Evolutionary conservation across 257 asterid genomes (phyloP).

Genomic region (Nicotiana attenuata): DNA sequence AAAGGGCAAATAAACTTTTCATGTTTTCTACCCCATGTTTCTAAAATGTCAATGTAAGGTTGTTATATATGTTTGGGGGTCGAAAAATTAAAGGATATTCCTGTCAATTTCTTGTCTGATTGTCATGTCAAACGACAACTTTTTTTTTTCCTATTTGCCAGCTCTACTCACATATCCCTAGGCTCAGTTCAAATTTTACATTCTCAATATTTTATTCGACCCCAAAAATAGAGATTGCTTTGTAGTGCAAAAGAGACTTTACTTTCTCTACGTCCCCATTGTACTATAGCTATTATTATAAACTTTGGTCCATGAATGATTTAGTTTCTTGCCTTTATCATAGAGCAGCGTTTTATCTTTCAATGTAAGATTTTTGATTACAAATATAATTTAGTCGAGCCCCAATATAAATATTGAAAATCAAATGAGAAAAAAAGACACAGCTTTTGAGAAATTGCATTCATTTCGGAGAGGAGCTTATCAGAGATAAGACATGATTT

Average conservation of each 20-base stretch:
- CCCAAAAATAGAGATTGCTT: slow-evolving; percentile 6
- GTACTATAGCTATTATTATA: not conserved
- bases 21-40: not conserved
- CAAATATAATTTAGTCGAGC: accelerated
- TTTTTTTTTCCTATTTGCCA: not conserved
- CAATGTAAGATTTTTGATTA: accelerated
- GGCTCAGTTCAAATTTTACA: not conserved
- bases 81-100: not conserved
- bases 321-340: no score
- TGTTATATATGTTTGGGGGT: not conserved
- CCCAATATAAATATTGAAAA: no score
- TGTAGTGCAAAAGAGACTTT: not conserved
- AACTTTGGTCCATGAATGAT: not conserved
- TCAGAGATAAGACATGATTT: no score
- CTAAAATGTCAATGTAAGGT: not conserved
- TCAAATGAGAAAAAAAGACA: accelerated
- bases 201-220: not conserved
- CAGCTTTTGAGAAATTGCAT: not conserved
- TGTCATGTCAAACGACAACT: not conserved
- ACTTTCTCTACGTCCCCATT: not conserved
- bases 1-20: not conserved
- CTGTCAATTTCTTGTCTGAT: slow-evolving; percentile 8
- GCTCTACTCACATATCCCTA: not conserved
- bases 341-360: no score
- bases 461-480: not conserved